Evolutionary conservation across 2,329 filamentous ascomycete genomes (phyloP), one percentile per base, ranked within the genome.

Genomic region (Hypoxylon sp.): DNA sequence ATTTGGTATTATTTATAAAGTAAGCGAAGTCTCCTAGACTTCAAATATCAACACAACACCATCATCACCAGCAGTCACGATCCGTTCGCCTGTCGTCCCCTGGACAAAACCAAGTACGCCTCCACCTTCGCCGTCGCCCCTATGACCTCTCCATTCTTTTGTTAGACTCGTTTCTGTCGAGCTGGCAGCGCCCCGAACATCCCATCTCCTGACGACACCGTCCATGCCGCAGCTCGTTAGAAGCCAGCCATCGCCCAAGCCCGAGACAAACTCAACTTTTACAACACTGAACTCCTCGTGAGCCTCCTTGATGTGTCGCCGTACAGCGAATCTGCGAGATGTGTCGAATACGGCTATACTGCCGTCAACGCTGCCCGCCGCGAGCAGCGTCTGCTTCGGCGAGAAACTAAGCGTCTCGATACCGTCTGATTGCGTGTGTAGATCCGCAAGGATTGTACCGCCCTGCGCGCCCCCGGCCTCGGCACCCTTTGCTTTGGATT

Each of bases 61-160:
- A 77, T 99, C 96, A 81, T 99, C 96, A 23, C 96, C 96, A 1
- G 94, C 96, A 5, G 96, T 98, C 3, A 97, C 87, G 52, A 98
- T 84, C 71, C 90, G 86, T 79, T 90, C 88, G 0, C 93, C 93
- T 2, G 84, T 87, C 77, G 90, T 86, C 5, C 90, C 90, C 80
- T 98, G 94, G 57, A 97, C 94, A 77, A 98, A 99, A 0, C 91
- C 94, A 73, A 98, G 81, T 7, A 98, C 91, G 58, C 95, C 95
- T 34, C 94, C 95, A 21, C 93, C 91, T 81, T 96, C 93, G 11
- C 93, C 92, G 76, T 93, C 89, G 30, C 94, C 90, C 73, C 93
- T 80, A 79, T 99, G 96, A 0, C 96, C 96, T 79, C 87, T 93
- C 94, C 94, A 98, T 80, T 98, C 94, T 70, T 90, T 91, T 23